Conservation (phyloP, 805 yeast genomes). For the Candida suzukii region DNA sequence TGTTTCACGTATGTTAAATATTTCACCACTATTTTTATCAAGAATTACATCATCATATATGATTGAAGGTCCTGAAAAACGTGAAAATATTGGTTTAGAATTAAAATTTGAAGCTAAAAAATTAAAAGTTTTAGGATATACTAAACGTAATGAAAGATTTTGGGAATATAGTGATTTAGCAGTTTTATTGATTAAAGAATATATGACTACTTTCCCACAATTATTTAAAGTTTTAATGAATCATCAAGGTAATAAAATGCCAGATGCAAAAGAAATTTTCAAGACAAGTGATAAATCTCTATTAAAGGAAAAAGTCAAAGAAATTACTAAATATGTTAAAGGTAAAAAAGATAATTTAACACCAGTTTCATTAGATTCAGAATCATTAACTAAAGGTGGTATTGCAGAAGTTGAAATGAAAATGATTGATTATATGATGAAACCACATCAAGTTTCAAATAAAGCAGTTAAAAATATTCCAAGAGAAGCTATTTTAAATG, state of each 20-base stretch:
- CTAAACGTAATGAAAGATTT: conserved; percentile 52
- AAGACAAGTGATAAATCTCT: conserved; percentile 30
- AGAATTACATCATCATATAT: conserved; percentile 69
- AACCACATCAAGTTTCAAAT: conserved; percentile 37
- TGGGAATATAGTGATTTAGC: conserved; percentile 88
- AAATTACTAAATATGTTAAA: conserved; percentile 36
- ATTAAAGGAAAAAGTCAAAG: conserved; percentile 35
- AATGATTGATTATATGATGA: conserved; percentile 38
- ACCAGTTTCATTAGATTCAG: conserved; percentile 70
- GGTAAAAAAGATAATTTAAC: conserved; percentile 40
- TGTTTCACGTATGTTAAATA: conserved; percentile 47
- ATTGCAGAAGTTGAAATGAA: conserved; percentile 60
- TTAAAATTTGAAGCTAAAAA: conserved; percentile 76
- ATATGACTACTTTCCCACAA: conserved; percentile 52
- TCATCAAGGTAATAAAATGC: conserved; percentile 23
- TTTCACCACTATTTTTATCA: conserved; percentile 64
- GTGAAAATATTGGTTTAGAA: conserved; percentile 70
- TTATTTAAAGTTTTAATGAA: conserved; percentile 35
- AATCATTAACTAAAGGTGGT: conserved; percentile 62
- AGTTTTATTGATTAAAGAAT: conserved; percentile 54
- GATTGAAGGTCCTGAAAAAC: conserved; percentile 46
- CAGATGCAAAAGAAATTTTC: conserved; percentile 30
- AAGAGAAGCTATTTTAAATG: conserved; percentile 71
- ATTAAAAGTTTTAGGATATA: conserved; percentile 82
- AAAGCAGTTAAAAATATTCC: conserved; percentile 78